Evolutionary conservation across 1,139 yeast genomes (phyloP).

Genomic region (Kazachstania sp.): DNA sequence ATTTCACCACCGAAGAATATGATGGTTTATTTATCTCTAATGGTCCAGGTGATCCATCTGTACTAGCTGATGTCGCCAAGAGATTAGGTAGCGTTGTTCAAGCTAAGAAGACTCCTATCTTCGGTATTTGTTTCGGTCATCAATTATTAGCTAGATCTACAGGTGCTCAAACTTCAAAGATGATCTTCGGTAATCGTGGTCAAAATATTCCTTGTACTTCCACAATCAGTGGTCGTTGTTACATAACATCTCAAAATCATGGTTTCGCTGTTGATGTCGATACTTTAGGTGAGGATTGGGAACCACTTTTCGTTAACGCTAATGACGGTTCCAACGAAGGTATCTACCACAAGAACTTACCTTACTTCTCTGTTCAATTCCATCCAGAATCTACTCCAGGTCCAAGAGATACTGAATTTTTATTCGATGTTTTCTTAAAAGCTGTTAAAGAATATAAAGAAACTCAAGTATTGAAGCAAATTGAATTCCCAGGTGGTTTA

Average conservation of each 20-base stretch:
- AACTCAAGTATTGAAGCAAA: constrained; percentile 54
- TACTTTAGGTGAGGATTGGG: constrained; percentile 75
- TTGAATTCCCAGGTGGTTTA: constrained; percentile 85
- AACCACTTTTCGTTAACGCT: constrained; percentile 89
- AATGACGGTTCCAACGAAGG: constrained; percentile 99
- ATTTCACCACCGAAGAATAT: constrained; percentile 64
- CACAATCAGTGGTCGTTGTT: constrained; percentile 87
- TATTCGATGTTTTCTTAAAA: constrained; percentile 86
- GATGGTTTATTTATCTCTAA: constrained; percentile 95
- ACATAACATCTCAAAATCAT: constrained; percentile 97
- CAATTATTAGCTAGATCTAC: constrained; percentile 93
- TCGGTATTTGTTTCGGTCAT: constrained; percentile 98
- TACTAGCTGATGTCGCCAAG: constrained; percentile 42
- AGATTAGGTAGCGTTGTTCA: constrained; percentile 52
- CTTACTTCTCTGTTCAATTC: constrained; percentile 97
- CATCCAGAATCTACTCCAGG: constrained; percentile 99
- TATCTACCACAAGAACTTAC: constrained; percentile 80
- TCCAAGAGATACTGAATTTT: constrained; percentile 96
- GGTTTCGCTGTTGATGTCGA: constrained; percentile 92
- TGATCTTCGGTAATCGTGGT: constrained; percentile 99
- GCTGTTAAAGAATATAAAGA: constrained; percentile 60
- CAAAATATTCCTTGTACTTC: constrained; percentile 98
- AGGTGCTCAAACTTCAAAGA: constrained; percentile 85
- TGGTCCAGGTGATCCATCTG: constrained; percentile 99
- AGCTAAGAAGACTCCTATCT: constrained; percentile 65